Base-by-base conservation (phyloP, 352 stramenopile genomes). In the Peronospora tabacina region DNA sequence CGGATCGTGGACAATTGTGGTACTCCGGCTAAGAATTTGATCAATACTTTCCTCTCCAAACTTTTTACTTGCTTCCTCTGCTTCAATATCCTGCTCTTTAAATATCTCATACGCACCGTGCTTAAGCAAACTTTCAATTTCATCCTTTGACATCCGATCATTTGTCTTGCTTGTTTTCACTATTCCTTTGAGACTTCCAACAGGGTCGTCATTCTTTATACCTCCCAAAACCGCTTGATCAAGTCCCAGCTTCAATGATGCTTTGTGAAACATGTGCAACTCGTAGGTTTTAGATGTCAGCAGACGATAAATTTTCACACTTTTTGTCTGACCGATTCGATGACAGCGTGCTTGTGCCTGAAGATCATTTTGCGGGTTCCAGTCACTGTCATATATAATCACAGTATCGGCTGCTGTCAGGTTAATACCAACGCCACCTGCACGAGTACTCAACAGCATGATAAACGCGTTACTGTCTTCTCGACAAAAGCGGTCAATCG, bases 41-140 rank as follows among this genome's bases (percentile, higher is more conserved):
- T 99, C 96, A 62, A 99, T 99, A 50, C 98, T 97, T 65, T 98
- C 96, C 53, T 97, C 86, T 42, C 94, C 94, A 69, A 98, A 99
- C 19, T 91, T 80, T 68, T 98, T 98, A 43, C 83, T 95, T 3
- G 92, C 92, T 15, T 82, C 89, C 29, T 98, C 94, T 26, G 76
- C 75, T 48, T 94, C 81, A 19, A 81, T 83, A 24, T 97, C 82
- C 19, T 94, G 82, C 49, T 96, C 90, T 38, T 93, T 92, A 42
- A 97, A 96, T 58, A 97, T 94, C 49, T 96, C 87, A 56, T 97
- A 97, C 5, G 90, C 90, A 8, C 90, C 90, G 52, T 96, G 82
- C 61, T 96, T 97, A 3, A 97, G 73, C 38, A 97, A 56, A 46
- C 78, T 88, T 57, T 97, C 90, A 26, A 97, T 92, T 49, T 97